Evolutionary conservation across 768 basidiomycete species (phyloP).

Genomic region (Boletus rubescentipes): DNA sequence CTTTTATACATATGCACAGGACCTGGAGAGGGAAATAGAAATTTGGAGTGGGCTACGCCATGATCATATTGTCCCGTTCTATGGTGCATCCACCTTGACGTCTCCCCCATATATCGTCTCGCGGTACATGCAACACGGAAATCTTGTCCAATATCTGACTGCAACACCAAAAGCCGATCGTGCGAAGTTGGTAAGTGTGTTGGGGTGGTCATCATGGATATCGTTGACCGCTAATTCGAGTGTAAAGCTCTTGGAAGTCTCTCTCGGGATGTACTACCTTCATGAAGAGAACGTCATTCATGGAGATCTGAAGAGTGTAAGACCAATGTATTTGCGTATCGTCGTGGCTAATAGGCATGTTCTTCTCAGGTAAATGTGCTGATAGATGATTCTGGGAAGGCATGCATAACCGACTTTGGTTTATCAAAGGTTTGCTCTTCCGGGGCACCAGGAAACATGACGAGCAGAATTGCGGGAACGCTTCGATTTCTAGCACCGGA

Average conservation of each 20-base stretch:
- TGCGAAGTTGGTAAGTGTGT: neutral
- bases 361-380: slow-evolving; percentile 31
- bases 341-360: neutral
- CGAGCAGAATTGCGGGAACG: slow-evolving; percentile 22
- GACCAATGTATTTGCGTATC: neutral
- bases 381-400: slow-evolving; percentile 31
- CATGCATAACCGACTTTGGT: slow-evolving; percentile 36
- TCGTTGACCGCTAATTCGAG: neutral
- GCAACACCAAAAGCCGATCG: neutral
- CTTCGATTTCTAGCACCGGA: slow-evolving; percentile 35
- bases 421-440: slow-evolving; percentile 26
- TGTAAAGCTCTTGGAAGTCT: slow-evolving; percentile 11
- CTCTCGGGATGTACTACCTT: slow-evolving; percentile 15
- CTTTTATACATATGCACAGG: neutral
- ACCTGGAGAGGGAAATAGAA: slow-evolving; percentile 4
- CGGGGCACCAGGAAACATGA: slow-evolving; percentile 15
- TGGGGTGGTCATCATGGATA: too few species aligned
- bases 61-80: slow-evolving; percentile 13
- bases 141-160: slow-evolving; percentile 6
- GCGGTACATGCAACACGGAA: slow-evolving; percentile 7
- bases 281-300: slow-evolving; percentile 22
- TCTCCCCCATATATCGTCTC: slow-evolving; percentile 7
- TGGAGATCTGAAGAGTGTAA: slow-evolving; percentile 31
- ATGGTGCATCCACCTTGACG: slow-evolving; percentile 10
- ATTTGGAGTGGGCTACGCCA: slow-evolving; percentile 13